Evolutionary conservation across 495 filamentous ascomycete species (phyloP), one percentile per base, ranked within the genome.

Genomic region (Lasiosphaeria ovina): DNA sequence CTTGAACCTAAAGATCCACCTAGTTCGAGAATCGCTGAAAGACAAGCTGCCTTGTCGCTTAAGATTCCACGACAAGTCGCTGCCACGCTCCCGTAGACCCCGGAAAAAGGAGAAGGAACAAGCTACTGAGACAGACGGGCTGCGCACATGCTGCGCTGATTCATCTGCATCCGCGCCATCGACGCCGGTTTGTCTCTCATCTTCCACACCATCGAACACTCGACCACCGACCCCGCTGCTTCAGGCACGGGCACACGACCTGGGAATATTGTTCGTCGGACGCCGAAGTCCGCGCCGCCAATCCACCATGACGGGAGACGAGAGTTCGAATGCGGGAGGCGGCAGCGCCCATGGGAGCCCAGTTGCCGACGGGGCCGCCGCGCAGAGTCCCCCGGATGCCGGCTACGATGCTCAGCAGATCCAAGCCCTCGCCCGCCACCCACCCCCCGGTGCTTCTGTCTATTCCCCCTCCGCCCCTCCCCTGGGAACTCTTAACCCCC

Each of bases 401-500:
- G 62, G 62, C 64, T 72, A 67, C 51, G 70, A 72, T 72, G 88
- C 86, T 79, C 89, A 91, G 65, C 86, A 83, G 49, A 79, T 82
- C 45, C 76, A 77, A 11, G 83, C 84, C 45, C 87, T 81, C 56
- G 74, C 80, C 68, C 91, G 72, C 76, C 79, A 84, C 4, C 88
- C 87, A 58, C 85, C 89, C 2, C 90, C 89, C 5, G 87, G 82
- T 85, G 67, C 76, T 17, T 77, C 77, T 34, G 77, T 77, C 7
- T 78, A 79, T 50, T 71, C 76, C 8, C 78, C 78, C 24, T 72
- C 69, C 10, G 72, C 74, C 44, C 66, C 69, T 1, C 70, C 74
- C 17, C 72, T 75, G 3, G 65, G 66, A 12, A 69, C 68, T 31
- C 66, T 87, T 9, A 88, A 86, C 65, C 81, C 87, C 8, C 82